Evolutionary conservation across 2,329 filamentous ascomycete genomes (phyloP), one percentile per base, ranked within the genome.

Genomic region (Colletotrichum sidae): DNA sequence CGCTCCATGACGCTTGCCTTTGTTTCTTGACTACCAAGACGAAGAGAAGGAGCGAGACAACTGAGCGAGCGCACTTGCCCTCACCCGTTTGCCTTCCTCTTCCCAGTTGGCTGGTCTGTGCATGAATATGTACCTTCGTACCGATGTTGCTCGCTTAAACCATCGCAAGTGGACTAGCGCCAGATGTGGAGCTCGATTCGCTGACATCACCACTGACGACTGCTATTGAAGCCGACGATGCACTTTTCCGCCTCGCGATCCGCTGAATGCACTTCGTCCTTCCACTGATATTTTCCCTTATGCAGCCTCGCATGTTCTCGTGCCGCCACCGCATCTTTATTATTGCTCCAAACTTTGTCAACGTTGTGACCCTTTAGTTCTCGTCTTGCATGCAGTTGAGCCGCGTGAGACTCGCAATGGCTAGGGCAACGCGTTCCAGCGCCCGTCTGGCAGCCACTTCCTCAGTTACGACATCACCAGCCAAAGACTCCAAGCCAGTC

Each of bases 121-220:
- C 25, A 25, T 25, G 1, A 25, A 25, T 25, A 25, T 25, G 25
- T 25, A 25, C 25, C 25, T 25, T 25, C 25, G 25, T 25, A 25
- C 25, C 25, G 4, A 1, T 25, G 25, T 25, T 1, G 25, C 4
- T 25, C 25, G 25, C 25, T 25, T 25, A 5, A 25, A 25, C 25
- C 25, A 25, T 25, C 25, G 25, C 25, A 25, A 25, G 25, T 4
- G 2, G 8, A 12, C 4, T 44, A 42, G 54, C 49, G 54, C 38
- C 3, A 13, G 8, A 9, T 17, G n/a, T 49, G 41, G 52, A 53
- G 25, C 44, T 39, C 25, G 17, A 37, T 37, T 67, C 64, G 60
- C 65, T 67, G 64, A 67, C 64, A 67, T 67, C 64, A 67, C 64
- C 64, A 67, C 64, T 65, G 34, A 38, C 17, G 34, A 49, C 58